Percentiles rank a stretch among this genome's conserved stretches.
Conservation (phyloP, 2,329 filamentous ascomycete species). For the Delphinella strobiligena region DNA sequence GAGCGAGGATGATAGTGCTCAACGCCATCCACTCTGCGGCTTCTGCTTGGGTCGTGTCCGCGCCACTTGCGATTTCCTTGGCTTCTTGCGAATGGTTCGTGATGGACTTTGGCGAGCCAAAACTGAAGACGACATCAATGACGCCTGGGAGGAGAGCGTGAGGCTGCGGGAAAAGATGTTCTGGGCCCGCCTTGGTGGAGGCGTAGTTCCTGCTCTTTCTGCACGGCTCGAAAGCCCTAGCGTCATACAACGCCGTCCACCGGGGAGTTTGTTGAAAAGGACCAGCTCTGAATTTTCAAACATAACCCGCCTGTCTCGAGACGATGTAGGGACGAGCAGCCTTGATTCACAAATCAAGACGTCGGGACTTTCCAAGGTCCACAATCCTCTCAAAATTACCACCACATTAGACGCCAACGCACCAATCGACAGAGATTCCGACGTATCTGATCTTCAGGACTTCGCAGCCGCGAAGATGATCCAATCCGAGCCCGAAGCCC, state of each 20-base stretch:
- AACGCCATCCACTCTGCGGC: conserved; percentile 78
- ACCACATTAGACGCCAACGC: background rate
- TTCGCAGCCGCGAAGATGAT: conserved; percentile 3
- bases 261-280: background rate
- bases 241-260: background rate
- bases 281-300: conserved; percentile 4
- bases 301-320: conserved; percentile 1
- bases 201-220: conserved; percentile 54
- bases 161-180: conserved; percentile 90
- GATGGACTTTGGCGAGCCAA: conserved; percentile 85
- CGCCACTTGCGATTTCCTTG: conserved; percentile 83
- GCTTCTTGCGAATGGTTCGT: conserved; percentile 80
- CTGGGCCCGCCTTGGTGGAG: conserved; percentile 85
- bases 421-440: background rate
- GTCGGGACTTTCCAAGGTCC: conserved; percentile 2
- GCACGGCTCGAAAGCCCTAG: conserved; percentile 1
- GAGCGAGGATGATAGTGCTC: conserved; percentile 73
- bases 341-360: background rate
- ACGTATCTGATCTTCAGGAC: conserved; percentile 4
- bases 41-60: conserved; percentile 78
- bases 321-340: background rate
- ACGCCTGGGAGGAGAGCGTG: conserved; percentile 91
- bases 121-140: conserved; percentile 69
- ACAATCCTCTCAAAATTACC: background rate
- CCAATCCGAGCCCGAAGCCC: background rate